Percentiles rank a stretch among this genome's conserved stretches.
Evolutionary conservation across 768 basidiomycete genomes (phyloP).

Genomic region (Lyophyllum decastes): DNA sequence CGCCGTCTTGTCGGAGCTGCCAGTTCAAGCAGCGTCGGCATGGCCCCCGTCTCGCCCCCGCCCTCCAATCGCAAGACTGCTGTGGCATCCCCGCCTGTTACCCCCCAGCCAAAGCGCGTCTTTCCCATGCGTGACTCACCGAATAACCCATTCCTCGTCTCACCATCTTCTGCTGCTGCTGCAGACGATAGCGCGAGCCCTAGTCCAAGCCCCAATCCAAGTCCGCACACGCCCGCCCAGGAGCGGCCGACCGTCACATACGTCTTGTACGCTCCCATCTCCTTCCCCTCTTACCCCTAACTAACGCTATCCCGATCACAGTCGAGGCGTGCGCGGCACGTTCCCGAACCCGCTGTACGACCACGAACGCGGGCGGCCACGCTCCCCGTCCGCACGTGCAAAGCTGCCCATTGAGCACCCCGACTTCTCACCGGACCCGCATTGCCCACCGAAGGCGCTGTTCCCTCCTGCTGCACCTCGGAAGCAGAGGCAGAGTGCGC

Average conservation of each 20-base stretch:
- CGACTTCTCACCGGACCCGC: slow-evolving; percentile 60
- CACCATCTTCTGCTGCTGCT: slow-evolving; percentile 30
- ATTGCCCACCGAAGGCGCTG: slow-evolving; percentile 57
- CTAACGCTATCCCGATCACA: slow-evolving; percentile 26
- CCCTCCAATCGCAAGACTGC: slow-evolving; percentile 55
- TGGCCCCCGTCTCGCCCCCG: slow-evolving; percentile 62
- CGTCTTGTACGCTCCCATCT: slow-evolving; percentile 61
- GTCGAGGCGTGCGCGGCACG: slow-evolving; percentile 66
- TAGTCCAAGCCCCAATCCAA: slow-evolving; percentile 26
- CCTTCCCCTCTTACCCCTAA: background rate
- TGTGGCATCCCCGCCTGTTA: slow-evolving; percentile 27
- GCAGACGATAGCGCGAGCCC: slow-evolving; percentile 34
- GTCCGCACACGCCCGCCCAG: slow-evolving; percentile 31
- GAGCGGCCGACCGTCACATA: slow-evolving; percentile 69
- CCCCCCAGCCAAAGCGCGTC: slow-evolving; percentile 26
- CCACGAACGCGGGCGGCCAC: slow-evolving; percentile 38
- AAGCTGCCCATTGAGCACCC: slow-evolving; percentile 62
- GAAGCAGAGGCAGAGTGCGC: slow-evolving; percentile 5
- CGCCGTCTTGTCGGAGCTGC: slow-evolving; percentile 24
- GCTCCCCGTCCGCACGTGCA: slow-evolving; percentile 47
- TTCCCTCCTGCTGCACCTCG: slow-evolving; percentile 41
- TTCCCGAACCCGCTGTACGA: slow-evolving; percentile 68
- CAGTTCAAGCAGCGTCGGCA: slow-evolving; percentile 20
- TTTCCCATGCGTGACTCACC: slow-evolving; percentile 60
- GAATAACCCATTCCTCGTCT: slow-evolving; percentile 66